Conservation (phyloP, 2,329 filamentous ascomycete species). For the Fusarium sp. region DNA sequence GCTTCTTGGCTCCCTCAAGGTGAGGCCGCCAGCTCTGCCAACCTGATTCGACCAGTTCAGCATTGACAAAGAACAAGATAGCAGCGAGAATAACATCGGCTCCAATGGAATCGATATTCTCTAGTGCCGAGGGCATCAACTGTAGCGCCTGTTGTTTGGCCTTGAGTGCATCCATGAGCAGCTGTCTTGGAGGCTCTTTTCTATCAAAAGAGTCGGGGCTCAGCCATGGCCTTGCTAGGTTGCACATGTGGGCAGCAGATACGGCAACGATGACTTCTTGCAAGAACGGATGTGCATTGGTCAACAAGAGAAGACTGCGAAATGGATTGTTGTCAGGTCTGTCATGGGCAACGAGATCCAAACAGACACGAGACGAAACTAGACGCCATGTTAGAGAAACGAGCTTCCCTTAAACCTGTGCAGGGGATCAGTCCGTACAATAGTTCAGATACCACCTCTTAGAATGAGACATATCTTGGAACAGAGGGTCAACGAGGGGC, state of each 20-base stretch:
- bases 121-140: conserved; percentile 54
- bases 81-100: conserved; percentile 58
- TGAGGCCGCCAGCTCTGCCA: conserved; percentile 60
- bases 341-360: conserved; percentile 62
- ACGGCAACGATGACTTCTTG: conserved; percentile 60
- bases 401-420: neutral
- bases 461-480: conserved; percentile 65
- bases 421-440: conserved; percentile 44
- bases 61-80: conserved; percentile 62
- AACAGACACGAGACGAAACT: conserved; percentile 62
- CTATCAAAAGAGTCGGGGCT: conserved; percentile 46
- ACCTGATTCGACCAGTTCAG: conserved; percentile 62
- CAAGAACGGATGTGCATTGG: conserved; percentile 54
- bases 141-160: conserved; percentile 58
- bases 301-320: conserved; percentile 56
- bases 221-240: conserved; percentile 40
- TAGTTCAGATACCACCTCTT: conserved; percentile 56
- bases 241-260: conserved; percentile 61
- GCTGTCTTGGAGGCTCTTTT: conserved; percentile 42
- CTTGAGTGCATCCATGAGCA: conserved; percentile 56
- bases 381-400: conserved; percentile 16
- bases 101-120: conserved; percentile 50
- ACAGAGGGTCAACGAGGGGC: conserved; percentile 56
- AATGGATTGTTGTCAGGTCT: conserved; percentile 59
- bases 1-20: conserved; percentile 57